phyloP scores from a whole-genome alignment of 2,329 filamentous ascomycete species.

The Talaromyces sp. region DNA sequence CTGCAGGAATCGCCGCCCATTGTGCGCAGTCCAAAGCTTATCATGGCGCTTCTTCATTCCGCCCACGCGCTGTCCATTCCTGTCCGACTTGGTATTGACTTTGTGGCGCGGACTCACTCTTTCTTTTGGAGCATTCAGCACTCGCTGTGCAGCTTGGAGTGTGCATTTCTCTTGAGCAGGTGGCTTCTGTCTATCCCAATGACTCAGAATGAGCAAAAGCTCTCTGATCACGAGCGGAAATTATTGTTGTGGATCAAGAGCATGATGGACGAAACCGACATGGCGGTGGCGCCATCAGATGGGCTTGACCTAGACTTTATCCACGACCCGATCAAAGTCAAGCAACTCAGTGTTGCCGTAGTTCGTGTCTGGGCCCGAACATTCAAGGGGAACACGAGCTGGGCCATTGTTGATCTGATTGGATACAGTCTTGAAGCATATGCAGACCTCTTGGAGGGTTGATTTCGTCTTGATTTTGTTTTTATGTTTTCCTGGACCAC shows the following conservation, averaged over 20 bases:
- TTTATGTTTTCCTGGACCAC: not conserved
- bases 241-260: slow-evolving; percentile 45
- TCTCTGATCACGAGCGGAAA: slow-evolving; percentile 45
- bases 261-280: slow-evolving; percentile 47
- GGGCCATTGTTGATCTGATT: slow-evolving; percentile 44
- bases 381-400: slow-evolving; percentile 45
- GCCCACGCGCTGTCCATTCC: slow-evolving; percentile 52
- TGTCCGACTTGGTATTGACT: slow-evolving; percentile 49
- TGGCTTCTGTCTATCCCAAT: slow-evolving; percentile 42
- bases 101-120: slow-evolving; percentile 49
- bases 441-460: slow-evolving; percentile 39
- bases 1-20: slow-evolving; percentile 40
- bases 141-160: slow-evolving; percentile 50
- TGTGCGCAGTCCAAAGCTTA: slow-evolving; percentile 41
- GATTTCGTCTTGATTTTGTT: slow-evolving; percentile 7
- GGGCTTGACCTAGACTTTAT: slow-evolving; percentile 39
- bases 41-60: slow-evolving; percentile 49
- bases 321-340: slow-evolving; percentile 38
- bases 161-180: slow-evolving; percentile 45
- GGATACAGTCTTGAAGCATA: slow-evolving; percentile 43
- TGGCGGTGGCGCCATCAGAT: slow-evolving; percentile 35
- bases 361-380: slow-evolving; percentile 44
- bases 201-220: slow-evolving; percentile 37
- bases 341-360: slow-evolving; percentile 44
- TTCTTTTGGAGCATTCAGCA: slow-evolving; percentile 55